Base-by-base conservation (phyloP, 2,329 filamentous ascomycete genomes). In the Pseudogymnoascus sp. region DNA sequence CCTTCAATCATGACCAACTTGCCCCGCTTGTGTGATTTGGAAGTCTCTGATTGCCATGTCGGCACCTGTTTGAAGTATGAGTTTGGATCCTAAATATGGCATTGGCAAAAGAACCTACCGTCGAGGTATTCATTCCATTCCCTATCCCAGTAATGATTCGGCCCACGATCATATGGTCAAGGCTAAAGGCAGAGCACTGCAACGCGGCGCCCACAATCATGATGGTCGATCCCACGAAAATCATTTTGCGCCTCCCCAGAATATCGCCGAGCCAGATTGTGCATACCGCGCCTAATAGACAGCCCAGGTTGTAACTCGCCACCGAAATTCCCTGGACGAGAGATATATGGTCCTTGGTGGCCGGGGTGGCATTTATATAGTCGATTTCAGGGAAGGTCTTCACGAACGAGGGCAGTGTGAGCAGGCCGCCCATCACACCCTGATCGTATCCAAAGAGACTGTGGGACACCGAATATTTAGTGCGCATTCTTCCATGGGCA, bases 371-470 rank as follows among this genome's bases (percentile, higher is more conserved):
- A 60, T 68, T 63, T 38, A 58, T 62, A 30, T 2, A 77, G 68
- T 84, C 79, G 64, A 84, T 82, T 37, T 76, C 69, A 0, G 82
- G 83, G 65, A 86, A 86, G 14, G 75, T 73, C 2, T 72, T 67
- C 2, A 84, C 75, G 67, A 88, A 89, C 14, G 79, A 78, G 20
- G 78, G 73, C 65, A 91, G 78, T 3, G 87, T 90, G 61, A 92
- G 75, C 65, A 92, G 83, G 62, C 85, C 85, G 43, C 86, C 87
- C 81, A 88, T 89, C 11, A 90, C 86, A 71, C 87, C 84, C 73
- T 88, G 86, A 71, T 89, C 87, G 85, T 82, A 82, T 50, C 80
- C 80, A 64, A 82, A 78, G 18, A 77, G 73, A 41, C 73, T 77
- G 57, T 47, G 22, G 35, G 5, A 14, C 14, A 20, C 14, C 14